phyloP scores from a whole-genome alignment of 177 flowering plant species.

The Telopea speciosissima region DNA sequence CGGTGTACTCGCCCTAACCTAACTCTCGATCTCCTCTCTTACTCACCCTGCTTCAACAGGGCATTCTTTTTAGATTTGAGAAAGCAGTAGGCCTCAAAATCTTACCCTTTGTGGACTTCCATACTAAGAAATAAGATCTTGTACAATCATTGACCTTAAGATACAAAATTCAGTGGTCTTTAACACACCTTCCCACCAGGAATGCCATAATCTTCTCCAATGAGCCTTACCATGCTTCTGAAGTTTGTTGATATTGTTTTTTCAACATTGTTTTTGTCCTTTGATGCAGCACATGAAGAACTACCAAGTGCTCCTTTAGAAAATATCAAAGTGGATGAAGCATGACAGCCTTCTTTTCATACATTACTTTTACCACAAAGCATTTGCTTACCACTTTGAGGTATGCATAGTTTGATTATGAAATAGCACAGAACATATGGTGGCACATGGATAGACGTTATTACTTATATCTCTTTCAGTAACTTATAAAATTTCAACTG shows the following conservation, averaged over 20 bases:
- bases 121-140: too few relatives aligned
- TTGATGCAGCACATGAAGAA: constrained; percentile 84
- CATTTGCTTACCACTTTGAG: constrained; percentile 93
- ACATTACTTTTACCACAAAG: constrained; percentile 83
- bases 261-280: not conserved
- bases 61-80: not conserved
- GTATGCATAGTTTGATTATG: constrained; percentile 22
- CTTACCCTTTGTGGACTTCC: not conserved
- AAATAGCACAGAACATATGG: not conserved
- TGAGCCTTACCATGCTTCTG: not conserved
- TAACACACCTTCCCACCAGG: not conserved
- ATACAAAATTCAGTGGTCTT: not conserved
- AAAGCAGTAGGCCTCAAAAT: not conserved
- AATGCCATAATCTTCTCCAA: not conserved
- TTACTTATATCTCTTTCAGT: not conserved
- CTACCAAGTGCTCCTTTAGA: constrained; percentile 75
- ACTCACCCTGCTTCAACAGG: too few relatives aligned
- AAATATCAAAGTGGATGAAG: constrained; percentile 91
- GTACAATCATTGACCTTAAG: not conserved
- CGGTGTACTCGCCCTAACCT: too few relatives aligned
- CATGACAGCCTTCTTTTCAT: constrained; percentile 69
- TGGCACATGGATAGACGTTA: not conserved
- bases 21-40: too few relatives aligned
- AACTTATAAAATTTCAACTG: not conserved
- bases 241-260: constrained; percentile 3